Base-by-base conservation (phyloP, 208 protist species). In the Wallacemonas sp. region DNA sequence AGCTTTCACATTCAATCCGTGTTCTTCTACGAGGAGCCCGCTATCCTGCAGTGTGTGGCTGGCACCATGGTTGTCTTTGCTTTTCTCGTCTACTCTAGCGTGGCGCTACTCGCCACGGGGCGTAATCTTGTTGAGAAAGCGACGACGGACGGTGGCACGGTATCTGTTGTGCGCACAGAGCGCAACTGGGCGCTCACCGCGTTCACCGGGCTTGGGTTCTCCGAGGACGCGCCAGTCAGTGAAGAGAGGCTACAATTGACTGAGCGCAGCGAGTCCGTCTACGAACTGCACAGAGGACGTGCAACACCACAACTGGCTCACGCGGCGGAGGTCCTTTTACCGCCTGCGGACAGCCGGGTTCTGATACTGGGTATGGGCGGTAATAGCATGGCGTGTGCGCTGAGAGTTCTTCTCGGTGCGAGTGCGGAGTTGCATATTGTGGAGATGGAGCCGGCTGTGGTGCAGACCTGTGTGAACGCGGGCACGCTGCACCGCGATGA, bases 1-100 rank as follows among this genome's bases (percentile, higher is more conserved):
- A 93, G 87, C 59, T 93, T 84, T 66, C 77, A 89, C 70, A 63
- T 90, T n/a, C 83, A 90, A 49, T 90, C 84, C 14, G 87, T 93
- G 3, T 64, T 88, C 15, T 45, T 77, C 9, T 70, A 82, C 26
- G 70, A 90, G 24, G 44, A 55, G 11, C 83, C 74, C 11, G 75
- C 68, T 12, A 61, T 85, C 22, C 66, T 90, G 72, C 84, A 93
- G 58, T 90, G 84, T 31, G 83, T 93, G 2, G 84, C 81, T 15
- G 83, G 86, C 1, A 80, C 82, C 9, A 93, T 93, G 83, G 75
- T 93, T 17, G 66, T 69, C 26, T 93, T 90, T 63, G 71, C 77
- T n/a, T 78, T 88, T 27, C 55, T 86, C 6, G 46, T 86, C 24
- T 82, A 82, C 62, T 70, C 54, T 2, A 67, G 39, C 0, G 47